Percentiles rank a stretch among this genome's conserved stretches.
Evolutionary conservation across 1,284 basidiomycete genomes (phyloP).

Genomic region (Kalmanozyma brasiliensis): DNA sequence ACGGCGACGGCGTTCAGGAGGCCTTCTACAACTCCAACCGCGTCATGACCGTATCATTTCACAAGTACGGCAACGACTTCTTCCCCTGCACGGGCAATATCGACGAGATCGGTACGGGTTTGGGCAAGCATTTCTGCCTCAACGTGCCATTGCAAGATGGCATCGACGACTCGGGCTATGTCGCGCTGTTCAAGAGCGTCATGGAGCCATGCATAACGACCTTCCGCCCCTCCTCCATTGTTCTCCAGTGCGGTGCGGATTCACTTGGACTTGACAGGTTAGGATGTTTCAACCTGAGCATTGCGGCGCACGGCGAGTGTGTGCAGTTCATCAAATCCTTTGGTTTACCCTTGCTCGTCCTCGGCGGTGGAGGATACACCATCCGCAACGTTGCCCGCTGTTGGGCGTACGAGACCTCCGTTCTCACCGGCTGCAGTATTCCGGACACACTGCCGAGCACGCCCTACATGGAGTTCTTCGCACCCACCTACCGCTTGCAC

Average conservation of each 20-base stretch:
- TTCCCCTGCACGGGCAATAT: conserved; percentile 72
- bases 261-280: conserved; percentile 92
- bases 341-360: conserved; percentile 85
- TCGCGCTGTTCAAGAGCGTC: conserved; percentile 93
- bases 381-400: conserved; percentile 92
- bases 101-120: conserved; percentile 61
- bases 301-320: conserved; percentile 97
- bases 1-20: conserved; percentile 99
- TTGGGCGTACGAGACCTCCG: conserved; percentile 97
- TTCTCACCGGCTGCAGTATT: conserved; percentile 77
- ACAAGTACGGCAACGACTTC: conserved; percentile 98
- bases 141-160: conserved; percentile 97
- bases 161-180: conserved; percentile 95
- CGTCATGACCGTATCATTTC: conserved; percentile 98
- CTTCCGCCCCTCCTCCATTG: conserved; percentile 89
- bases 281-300: conserved; percentile 98
- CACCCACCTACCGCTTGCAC: conserved; percentile 89
- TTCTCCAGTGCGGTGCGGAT: conserved; percentile 97
- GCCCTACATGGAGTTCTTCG: conserved; percentile 92
- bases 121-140: conserved; percentile 92
- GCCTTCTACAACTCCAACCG: conserved; percentile 98
- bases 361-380: conserved; percentile 96
- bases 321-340: conserved; percentile 95
- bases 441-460: conserved; percentile 88
- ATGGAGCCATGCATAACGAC: conserved; percentile 91